Evolutionary conservation across 2,329 filamentous ascomycete species (phyloP).

Genomic region (Pyricularia grisea): DNA sequence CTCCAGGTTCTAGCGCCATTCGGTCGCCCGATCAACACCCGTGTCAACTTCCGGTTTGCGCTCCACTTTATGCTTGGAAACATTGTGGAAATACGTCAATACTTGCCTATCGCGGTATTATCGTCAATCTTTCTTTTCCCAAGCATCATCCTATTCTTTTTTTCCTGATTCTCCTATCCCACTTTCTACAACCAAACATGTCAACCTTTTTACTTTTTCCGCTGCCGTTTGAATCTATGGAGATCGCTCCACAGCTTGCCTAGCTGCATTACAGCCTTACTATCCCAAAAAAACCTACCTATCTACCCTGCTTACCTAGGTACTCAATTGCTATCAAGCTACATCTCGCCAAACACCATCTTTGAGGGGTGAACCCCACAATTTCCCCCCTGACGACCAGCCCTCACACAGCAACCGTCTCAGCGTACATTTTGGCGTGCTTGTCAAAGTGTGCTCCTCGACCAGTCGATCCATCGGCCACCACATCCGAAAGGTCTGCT

Average conservation of each 20-base stretch:
- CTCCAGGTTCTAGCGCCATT: not conserved
- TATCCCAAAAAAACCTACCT: not conserved
- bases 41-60: not conserved
- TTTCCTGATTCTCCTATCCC: not conserved
- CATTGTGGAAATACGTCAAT: slow-evolving; percentile 12
- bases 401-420: slow-evolving; percentile 5
- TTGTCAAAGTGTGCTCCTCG: not conserved
- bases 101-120: not conserved
- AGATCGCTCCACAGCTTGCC: not conserved
- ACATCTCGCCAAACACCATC: not conserved
- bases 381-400: slow-evolving; percentile 1
- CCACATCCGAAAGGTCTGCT: not conserved
- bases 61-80: not conserved
- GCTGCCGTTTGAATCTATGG: not conserved
- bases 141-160: not conserved
- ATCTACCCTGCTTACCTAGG: too few species aligned
- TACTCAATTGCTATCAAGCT: not conserved
- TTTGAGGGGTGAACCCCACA: slow-evolving; percentile 1
- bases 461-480: not conserved
- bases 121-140: not conserved
- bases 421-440: not conserved
- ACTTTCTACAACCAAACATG: not conserved
- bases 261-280: not conserved
- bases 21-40: not conserved
- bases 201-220: not conserved